Evolutionary conservation across 2,329 filamentous ascomycete genomes (phyloP).

Genomic region (Aotearoamyces nothofagi): DNA sequence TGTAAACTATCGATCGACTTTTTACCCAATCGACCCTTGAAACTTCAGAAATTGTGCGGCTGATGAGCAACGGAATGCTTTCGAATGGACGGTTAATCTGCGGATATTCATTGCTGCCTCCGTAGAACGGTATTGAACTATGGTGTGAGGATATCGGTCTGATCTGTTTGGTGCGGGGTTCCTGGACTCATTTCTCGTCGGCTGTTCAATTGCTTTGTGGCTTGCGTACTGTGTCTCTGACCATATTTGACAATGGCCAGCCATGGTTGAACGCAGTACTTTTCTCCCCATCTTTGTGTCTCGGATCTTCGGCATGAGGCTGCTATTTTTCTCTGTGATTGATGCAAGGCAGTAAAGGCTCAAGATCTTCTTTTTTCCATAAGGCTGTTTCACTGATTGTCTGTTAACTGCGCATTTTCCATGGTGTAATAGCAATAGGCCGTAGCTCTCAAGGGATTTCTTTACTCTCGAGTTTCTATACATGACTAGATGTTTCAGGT

Average conservation of each 20-base stretch:
- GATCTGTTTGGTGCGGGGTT: too few relatives aligned
- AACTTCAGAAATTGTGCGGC: slow-evolving; percentile 5
- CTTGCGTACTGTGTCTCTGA: too few relatives aligned
- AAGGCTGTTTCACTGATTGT: slow-evolving; percentile 4
- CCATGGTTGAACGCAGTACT: too few relatives aligned
- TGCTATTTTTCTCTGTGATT: slow-evolving; percentile 1
- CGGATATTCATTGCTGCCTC: not conserved
- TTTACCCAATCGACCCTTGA: slow-evolving; percentile 14
- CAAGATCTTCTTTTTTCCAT: slow-evolving; percentile 3
- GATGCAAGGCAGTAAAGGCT: not conserved
- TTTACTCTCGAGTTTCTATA: too few relatives aligned
- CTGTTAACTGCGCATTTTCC: slow-evolving; percentile 17
- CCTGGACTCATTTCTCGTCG: too few relatives aligned
- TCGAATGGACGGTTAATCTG: not conserved
- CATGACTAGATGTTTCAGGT: too few relatives aligned
- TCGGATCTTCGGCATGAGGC: not conserved
- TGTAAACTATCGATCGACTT: slow-evolving; percentile 21
- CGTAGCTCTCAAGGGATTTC: slow-evolving; percentile 21
- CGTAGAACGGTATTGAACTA: not conserved
- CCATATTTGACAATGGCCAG: too few relatives aligned
- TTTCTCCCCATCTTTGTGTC: not conserved
- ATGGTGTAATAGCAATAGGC: slow-evolving; percentile 24
- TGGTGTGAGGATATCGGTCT: too few relatives aligned
- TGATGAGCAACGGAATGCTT: not conserved
- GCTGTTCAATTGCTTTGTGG: too few relatives aligned